Percentiles rank a stretch among this genome's conserved stretches.
Conservation (phyloP, 495 filamentous ascomycete genomes). For the Bacidia gigantensis region DNA sequence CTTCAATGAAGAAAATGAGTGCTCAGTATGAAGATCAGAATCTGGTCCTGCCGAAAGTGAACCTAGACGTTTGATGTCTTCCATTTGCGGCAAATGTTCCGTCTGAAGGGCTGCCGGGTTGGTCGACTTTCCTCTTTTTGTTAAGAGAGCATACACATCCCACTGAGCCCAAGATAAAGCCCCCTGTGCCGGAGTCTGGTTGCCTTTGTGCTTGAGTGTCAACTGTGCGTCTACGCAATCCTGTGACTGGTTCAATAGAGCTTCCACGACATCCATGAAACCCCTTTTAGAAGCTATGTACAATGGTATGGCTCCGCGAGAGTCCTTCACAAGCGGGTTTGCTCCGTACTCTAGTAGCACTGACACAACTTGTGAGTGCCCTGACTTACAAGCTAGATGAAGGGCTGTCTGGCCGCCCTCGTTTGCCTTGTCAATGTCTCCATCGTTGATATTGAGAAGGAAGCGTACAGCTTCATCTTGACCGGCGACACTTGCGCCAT, state of each 20-base stretch:
- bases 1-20: not conserved
- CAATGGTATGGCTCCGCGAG: slow-evolving; percentile 1
- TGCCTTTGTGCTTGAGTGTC: not conserved
- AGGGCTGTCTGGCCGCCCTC: not conserved
- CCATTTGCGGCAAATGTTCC: not conserved
- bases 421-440: slow-evolving; percentile 1
- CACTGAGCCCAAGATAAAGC: slow-evolving; percentile 1
- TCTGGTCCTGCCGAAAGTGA: not conserved
- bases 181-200: slow-evolving; percentile 2
- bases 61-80: not conserved
- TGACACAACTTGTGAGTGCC: not conserved
- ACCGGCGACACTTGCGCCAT: slow-evolving; percentile 5
- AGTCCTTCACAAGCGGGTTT: not conserved
- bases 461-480: slow-evolving; percentile 1
- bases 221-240: not conserved
- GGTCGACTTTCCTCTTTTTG: not conserved
- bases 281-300: slow-evolving; percentile 10
- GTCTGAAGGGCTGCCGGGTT: not conserved
- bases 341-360: slow-evolving; percentile 5
- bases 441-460: not conserved
- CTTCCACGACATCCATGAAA: not conserved
- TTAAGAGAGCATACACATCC: not conserved
- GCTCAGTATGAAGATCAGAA: not conserved
- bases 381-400: slow-evolving; percentile 9
- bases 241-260: slow-evolving; percentile 3